Conservation (phyloP, 768 basidiomycete species). For the Leccinum boreale region DNA sequence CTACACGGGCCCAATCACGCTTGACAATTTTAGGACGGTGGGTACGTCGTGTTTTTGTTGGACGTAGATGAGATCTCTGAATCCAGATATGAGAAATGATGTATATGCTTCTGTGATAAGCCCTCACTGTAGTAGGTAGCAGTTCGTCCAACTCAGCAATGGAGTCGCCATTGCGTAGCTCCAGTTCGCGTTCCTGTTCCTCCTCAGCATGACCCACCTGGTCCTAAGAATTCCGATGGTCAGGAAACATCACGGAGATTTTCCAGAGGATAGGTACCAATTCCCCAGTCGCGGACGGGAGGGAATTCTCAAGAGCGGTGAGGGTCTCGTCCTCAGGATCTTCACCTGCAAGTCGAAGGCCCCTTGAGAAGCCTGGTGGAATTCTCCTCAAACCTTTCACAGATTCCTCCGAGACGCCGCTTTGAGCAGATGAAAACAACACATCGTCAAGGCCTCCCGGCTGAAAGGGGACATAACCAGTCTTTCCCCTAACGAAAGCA, state of each 20-base stretch:
- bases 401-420: slow-evolving; percentile 37
- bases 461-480: slow-evolving; percentile 88
- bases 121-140: slow-evolving; percentile 55
- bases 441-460: slow-evolving; percentile 88
- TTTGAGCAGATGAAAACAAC: slow-evolving; percentile 30
- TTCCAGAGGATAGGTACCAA: slow-evolving; percentile 10
- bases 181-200: slow-evolving; percentile 22
- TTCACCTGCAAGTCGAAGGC: slow-evolving; percentile 68
- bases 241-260: slow-evolving; percentile 18
- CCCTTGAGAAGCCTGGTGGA: slow-evolving; percentile 81
- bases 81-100: slow-evolving; percentile 6
- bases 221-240: slow-evolving; percentile 22
- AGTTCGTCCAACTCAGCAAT: slow-evolving; percentile 71
- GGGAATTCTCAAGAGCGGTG: slow-evolving; percentile 24
- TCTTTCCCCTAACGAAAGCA: slow-evolving; percentile 91
- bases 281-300: slow-evolving; percentile 8
- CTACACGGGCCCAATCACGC: slow-evolving; percentile 97
- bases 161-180: slow-evolving; percentile 15
- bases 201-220: slow-evolving; percentile 17
- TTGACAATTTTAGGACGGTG: slow-evolving; percentile 58
- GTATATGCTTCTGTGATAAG: not conserved
- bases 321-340: slow-evolving; percentile 46
- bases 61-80: slow-evolving; percentile 59
- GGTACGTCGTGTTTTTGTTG: slow-evolving; percentile 42
- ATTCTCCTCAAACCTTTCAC: slow-evolving; percentile 53